Evolutionary conservation across 352 stramenopile genomes (phyloP).

Genomic region (Pythium grandisporangium): DNA sequence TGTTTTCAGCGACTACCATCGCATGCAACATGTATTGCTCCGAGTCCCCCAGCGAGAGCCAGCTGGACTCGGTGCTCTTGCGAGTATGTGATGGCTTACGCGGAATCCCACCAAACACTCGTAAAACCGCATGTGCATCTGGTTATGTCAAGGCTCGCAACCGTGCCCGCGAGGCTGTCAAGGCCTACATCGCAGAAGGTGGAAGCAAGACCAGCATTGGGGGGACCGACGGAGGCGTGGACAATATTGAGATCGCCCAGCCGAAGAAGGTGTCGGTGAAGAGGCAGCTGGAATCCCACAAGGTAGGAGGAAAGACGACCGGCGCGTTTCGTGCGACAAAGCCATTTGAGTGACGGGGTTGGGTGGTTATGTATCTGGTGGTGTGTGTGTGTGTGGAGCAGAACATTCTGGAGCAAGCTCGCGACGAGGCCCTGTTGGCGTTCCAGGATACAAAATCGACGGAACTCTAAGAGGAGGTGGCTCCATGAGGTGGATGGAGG

Average conservation of each 20-base stretch:
- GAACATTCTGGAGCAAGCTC: slow-evolving; percentile 1
- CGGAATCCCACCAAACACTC: slow-evolving; percentile 6
- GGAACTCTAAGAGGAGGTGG: slow-evolving; percentile 4
- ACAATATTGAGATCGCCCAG: too few relatives aligned
- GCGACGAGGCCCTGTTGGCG: background rate
- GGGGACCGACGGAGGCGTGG: too few relatives aligned
- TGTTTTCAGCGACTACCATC: too few relatives aligned
- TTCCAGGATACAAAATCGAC: background rate
- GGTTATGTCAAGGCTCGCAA: slow-evolving; percentile 8
- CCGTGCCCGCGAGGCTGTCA: slow-evolving; percentile 1
- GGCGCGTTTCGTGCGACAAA: background rate
- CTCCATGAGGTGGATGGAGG: too few relatives aligned
- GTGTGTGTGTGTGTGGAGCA: too few relatives aligned
- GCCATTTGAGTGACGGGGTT: background rate
- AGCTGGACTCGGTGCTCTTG: slow-evolving; percentile 10
- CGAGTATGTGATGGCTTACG: slow-evolving; percentile 11
- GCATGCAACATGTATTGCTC: slow-evolving; percentile 3
- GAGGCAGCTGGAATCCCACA: too few relatives aligned
- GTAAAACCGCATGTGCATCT: slow-evolving; percentile 8
- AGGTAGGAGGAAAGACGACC: background rate
- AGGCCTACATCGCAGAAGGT: background rate
- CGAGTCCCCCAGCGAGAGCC: background rate
- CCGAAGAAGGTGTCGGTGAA: too few relatives aligned
- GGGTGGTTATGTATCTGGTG: background rate
- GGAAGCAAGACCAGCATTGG: too few relatives aligned